These are phyloP conservation scores for Penicillium thymicola DNA, from an alignment of 2,329 filamentous ascomycete genomes.

Conservation along the genomic window DNA sequence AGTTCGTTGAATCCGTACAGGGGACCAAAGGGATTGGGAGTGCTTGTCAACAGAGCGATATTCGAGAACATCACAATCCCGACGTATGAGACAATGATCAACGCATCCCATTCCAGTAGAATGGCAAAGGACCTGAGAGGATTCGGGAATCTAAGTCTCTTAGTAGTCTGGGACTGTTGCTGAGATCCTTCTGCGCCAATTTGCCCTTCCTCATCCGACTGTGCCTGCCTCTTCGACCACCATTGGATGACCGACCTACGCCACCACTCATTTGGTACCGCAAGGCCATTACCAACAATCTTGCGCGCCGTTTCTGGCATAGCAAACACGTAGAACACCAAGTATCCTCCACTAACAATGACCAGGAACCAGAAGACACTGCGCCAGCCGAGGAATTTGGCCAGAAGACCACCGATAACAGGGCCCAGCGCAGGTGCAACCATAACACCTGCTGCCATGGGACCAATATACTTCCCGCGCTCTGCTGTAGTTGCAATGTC, in stretches of 20 bases:
- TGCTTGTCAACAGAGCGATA: slow-evolving; percentile 38
- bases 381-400: slow-evolving; percentile 25
- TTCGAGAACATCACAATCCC: slow-evolving; percentile 37
- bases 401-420: slow-evolving; percentile 30
- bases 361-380: slow-evolving; percentile 35
- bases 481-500: slow-evolving; percentile 32
- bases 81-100: slow-evolving; percentile 36
- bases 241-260: slow-evolving; percentile 21
- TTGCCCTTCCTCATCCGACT: neutral
- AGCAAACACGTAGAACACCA: slow-evolving; percentile 12
- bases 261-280: slow-evolving; percentile 26
- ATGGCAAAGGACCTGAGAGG: slow-evolving; percentile 42
- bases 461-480: slow-evolving; percentile 31
- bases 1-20: slow-evolving; percentile 36
- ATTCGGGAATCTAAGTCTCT: slow-evolving; percentile 45
- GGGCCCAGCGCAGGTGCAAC: slow-evolving; percentile 29
- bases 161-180: slow-evolving; percentile 17
- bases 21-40: slow-evolving; percentile 38
- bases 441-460: slow-evolving; percentile 24
- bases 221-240: slow-evolving; percentile 2
- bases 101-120: slow-evolving; percentile 37
- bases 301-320: slow-evolving; percentile 39
- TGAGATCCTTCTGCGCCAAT: neutral
- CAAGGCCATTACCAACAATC: slow-evolving; percentile 28
- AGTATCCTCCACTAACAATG: slow-evolving; percentile 22